A percentile compares a stretch with the other conserved stretches of the same genome.
These are phyloP conservation scores for Auriscalpium microsporum DNA, from an alignment of 768 basidiomycete species.

Conservation along the genomic window DNA sequence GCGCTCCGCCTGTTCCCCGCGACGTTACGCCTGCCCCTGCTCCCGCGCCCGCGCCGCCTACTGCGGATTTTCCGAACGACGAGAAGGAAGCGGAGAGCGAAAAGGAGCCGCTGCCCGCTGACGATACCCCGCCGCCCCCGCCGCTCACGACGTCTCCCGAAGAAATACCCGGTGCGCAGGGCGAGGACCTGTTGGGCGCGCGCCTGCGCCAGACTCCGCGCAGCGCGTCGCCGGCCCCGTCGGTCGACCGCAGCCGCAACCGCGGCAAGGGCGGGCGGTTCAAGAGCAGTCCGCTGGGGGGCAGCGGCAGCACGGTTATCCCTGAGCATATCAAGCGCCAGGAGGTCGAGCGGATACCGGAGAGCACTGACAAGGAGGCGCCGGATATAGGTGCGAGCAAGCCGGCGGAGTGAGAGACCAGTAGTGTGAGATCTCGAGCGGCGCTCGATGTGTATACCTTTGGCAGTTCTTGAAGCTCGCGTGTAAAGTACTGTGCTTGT, in stretches of 20 bases:
- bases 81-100: not conserved
- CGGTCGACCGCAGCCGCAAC: conserved; percentile 61
- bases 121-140: not conserved
- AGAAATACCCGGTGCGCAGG: not conserved
- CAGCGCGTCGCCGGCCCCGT: conserved; percentile 41
- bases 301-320: conserved; percentile 35
- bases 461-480: no score
- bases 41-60: not conserved
- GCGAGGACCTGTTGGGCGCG: not conserved
- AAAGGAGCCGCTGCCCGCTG: not conserved
- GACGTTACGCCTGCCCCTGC: not conserved
- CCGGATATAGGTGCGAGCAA: not conserved
- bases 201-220: conserved; percentile 18
- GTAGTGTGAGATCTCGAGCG: no score
- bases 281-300: conserved; percentile 66
- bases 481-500: no score
- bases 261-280: conserved; percentile 52
- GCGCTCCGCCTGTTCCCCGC: conserved; percentile 9
- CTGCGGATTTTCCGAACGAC: conserved; percentile 3
- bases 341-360: conserved; percentile 14
- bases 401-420: no score
- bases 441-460: no score
- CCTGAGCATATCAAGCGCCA: conserved; percentile 34
- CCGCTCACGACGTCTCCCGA: not conserved
- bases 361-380: conserved; percentile 14